Conservation (phyloP, 345 rosid genomes). For the Gossypium turneri region DNA sequence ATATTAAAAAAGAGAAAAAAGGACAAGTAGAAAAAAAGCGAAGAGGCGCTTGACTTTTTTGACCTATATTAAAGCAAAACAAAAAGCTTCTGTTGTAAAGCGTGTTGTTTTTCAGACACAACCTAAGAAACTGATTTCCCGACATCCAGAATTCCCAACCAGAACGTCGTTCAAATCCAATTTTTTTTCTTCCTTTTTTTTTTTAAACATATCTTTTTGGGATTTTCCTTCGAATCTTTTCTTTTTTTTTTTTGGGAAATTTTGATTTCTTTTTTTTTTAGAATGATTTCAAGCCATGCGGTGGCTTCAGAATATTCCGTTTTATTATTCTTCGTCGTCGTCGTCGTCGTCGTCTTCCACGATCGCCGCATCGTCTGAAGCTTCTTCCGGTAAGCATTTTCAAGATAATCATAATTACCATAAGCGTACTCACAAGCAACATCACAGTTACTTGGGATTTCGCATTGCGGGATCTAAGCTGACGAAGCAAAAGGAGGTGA, state of each 20-base stretch:
- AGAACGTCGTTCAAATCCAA: neutral
- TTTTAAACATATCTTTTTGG: neutral
- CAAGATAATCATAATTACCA: neutral
- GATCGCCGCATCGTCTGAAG: slow-evolving; percentile 24
- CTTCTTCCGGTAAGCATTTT: slow-evolving; percentile 14
- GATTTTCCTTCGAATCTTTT: neutral
- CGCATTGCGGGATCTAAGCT: slow-evolving; percentile 37
- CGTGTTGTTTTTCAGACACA: slow-evolving; percentile 4
- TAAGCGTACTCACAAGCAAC: neutral
- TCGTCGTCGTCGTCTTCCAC: slow-evolving; percentile 10
- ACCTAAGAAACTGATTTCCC: neutral
- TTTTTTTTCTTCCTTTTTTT: neutral
- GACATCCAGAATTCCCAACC: neutral
- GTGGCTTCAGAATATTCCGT: slow-evolving; percentile 62
- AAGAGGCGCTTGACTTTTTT: neutral
- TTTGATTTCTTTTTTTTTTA: neutral
- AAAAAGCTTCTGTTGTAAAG: neutral
- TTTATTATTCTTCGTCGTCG: slow-evolving; percentile 23
- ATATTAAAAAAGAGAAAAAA: neutral
- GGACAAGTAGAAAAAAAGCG: neutral
- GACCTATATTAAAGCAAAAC: slow-evolving; percentile 5
- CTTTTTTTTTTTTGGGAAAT: neutral
- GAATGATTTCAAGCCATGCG: slow-evolving; percentile 61
- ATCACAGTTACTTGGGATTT: slow-evolving; percentile 17
- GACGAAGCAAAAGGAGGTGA: slow-evolving; percentile 52